A percentile compares a stretch with the other conserved stretches of the same genome.
phyloP scores from a whole-genome alignment of 2,329 filamentous ascomycete species.

The Gnomoniopsis smithogilvyi region DNA sequence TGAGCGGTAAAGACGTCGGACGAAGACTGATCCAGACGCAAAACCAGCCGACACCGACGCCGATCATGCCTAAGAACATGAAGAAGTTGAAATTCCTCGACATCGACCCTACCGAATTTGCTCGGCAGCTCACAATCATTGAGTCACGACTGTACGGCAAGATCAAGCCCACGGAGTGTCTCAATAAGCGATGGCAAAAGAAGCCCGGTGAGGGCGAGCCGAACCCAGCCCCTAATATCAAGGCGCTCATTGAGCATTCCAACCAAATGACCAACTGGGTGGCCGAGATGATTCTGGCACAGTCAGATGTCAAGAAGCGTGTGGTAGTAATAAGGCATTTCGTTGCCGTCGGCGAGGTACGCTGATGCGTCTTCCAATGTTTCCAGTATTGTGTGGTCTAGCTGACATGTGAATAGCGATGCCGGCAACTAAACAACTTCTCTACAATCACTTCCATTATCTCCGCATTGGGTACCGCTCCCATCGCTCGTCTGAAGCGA shows the following conservation, averaged over 20 bases:
- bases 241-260: conserved; percentile 93
- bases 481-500: conserved; percentile 87
- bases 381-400: not conserved
- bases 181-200: conserved; percentile 99
- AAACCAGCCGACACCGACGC: conserved; percentile 75
- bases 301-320: conserved; percentile 91
- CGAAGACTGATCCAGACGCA: conserved; percentile 86
- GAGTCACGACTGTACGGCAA: conserved; percentile 93
- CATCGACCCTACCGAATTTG: conserved; percentile 93
- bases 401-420: conserved; percentile 64
- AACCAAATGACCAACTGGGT: conserved; percentile 99
- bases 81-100: conserved; percentile 98
- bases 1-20: conserved; percentile 83
- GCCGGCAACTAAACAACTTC: conserved; percentile 89
- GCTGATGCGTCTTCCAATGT: conserved; percentile 31
- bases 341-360: conserved; percentile 89
- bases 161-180: conserved; percentile 91
- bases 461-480: conserved; percentile 88
- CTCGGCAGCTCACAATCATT: conserved; percentile 95
- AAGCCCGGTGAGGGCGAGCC: conserved; percentile 78
- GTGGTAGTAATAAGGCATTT: conserved; percentile 99
- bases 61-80: conserved; percentile 98
- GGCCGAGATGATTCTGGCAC: conserved; percentile 95
- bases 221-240: conserved; percentile 90
- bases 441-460: conserved; percentile 97